These are phyloP conservation scores for Lactifluus rugatus DNA, from an alignment of 768 basidiomycete genomes.

Conservation along the genomic window DNA sequence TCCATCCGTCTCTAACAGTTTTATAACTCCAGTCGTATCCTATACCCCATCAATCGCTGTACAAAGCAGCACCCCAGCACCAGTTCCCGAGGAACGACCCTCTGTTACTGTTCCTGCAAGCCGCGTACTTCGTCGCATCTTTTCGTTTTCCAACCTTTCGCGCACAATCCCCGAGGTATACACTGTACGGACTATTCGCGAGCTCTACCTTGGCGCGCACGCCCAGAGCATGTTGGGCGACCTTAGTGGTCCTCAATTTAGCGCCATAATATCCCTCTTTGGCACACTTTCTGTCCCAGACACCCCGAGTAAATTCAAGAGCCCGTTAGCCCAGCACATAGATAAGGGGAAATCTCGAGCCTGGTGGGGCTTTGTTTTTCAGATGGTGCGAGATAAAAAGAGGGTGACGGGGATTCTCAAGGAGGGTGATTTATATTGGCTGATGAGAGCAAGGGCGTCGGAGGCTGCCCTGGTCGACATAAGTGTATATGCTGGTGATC, in stretches of 20 bases:
- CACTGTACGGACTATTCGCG: slow-evolving; percentile 6
- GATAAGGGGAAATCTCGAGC: slow-evolving; percentile 19
- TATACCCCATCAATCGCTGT: neutral
- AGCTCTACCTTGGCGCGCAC: slow-evolving; percentile 7
- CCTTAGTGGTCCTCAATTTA: slow-evolving; percentile 13
- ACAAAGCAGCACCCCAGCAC: neutral
- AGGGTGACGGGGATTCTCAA: slow-evolving; percentile 24
- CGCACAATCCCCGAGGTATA: slow-evolving; percentile 1
- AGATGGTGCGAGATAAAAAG: slow-evolving; percentile 38
- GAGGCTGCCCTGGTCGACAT: neutral
- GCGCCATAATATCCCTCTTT: slow-evolving; percentile 15
- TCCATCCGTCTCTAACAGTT: no score
- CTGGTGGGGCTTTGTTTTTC: slow-evolving; percentile 43
- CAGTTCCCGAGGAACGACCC: neutral
- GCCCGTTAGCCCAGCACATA: slow-evolving; percentile 25
- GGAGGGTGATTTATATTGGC: slow-evolving; percentile 52
- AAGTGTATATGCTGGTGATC: slow-evolving; percentile 6
- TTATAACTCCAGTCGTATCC: neutral
- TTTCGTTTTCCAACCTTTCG: slow-evolving; percentile 10
- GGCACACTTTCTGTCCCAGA: slow-evolving; percentile 14
- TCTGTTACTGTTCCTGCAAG: slow-evolving; percentile 6
- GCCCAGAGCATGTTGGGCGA: slow-evolving; percentile 2
- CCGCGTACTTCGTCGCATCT: slow-evolving; percentile 12
- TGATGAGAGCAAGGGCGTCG: slow-evolving; percentile 35
- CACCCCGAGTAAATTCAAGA: neutral